Evolutionary conservation across 768 basidiomycete genomes (phyloP).

Genomic region (Russula olivacea): DNA sequence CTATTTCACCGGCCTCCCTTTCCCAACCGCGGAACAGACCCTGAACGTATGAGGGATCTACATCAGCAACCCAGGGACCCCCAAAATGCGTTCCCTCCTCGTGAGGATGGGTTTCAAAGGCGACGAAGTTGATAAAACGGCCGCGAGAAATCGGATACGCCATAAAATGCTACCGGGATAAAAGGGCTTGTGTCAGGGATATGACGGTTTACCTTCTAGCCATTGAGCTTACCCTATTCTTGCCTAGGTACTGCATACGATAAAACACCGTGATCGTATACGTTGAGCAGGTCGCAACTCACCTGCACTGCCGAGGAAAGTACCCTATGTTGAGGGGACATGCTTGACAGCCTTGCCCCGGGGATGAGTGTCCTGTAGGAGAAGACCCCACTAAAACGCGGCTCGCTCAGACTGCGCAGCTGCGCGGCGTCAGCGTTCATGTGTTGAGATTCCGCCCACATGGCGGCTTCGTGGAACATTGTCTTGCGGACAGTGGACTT

Average conservation of each 20-base stretch:
- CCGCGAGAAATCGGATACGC: conserved; percentile 58
- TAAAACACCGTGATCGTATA: background rate
- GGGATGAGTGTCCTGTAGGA: conserved; percentile 58
- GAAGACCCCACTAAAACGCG: conserved; percentile 53
- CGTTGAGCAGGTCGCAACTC: conserved; percentile 13
- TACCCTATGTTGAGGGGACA: conserved; percentile 43
- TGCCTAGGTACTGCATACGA: conserved; percentile 49
- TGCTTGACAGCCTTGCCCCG: conserved; percentile 40
- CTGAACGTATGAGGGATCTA: conserved; percentile 1
- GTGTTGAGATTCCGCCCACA: conserved; percentile 35
- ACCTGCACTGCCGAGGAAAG: conserved; percentile 48
- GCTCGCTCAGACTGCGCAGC: conserved; percentile 39
- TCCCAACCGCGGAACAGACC: conserved; percentile 17
- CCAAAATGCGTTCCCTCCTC: conserved; percentile 8
- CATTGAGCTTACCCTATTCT: conserved; percentile 37
- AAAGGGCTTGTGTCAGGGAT: background rate
- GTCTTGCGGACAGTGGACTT: conserved; percentile 44
- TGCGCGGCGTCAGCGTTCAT: conserved; percentile 37
- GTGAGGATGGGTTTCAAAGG: conserved; percentile 12
- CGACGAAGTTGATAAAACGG: conserved; percentile 44
- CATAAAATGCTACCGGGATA: conserved; percentile 45
- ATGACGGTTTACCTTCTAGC: background rate
- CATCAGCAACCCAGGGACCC: conserved; percentile 10
- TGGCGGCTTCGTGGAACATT: conserved; percentile 34
- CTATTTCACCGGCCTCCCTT: conserved; percentile 31